These are phyloP conservation scores for Polygonum aviculare DNA, from an alignment of 148 eudicot genomes.

Conservation along the genomic window DNA sequence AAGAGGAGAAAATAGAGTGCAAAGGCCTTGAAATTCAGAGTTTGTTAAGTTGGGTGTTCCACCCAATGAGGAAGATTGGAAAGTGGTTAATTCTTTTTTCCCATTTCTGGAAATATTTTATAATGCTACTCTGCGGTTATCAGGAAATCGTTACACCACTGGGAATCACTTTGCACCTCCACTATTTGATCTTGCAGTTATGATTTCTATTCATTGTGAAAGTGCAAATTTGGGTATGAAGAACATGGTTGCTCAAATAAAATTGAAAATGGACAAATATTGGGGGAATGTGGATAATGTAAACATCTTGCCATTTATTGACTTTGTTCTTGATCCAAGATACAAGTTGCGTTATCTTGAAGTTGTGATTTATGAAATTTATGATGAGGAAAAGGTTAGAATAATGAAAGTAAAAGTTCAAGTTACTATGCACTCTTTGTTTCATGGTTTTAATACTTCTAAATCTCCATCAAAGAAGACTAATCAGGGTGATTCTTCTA, in stretches of 20 bases:
- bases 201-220: background rate
- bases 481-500: no score
- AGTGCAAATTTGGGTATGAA: background rate
- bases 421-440: background rate
- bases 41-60: background rate
- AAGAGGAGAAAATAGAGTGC: background rate
- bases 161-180: background rate
- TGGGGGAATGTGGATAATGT: background rate
- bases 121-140: background rate
- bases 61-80: background rate
- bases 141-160: background rate
- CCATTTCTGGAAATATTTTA: background rate
- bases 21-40: background rate
- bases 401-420: background rate
- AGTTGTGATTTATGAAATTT: background rate
- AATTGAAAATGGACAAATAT: background rate
- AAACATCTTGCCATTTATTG: background rate
- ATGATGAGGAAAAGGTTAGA: background rate
- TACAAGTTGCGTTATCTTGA: background rate
- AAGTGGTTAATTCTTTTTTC: background rate
- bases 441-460: background rate
- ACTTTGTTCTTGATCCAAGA: constrained; percentile 1
- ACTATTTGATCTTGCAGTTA: background rate
- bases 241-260: background rate
- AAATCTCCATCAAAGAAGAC: background rate